Percentiles rank a stretch among this genome's conserved stretches.
Evolutionary conservation across 805 yeast species (phyloP).

Genomic region (Candida tallmaniae): DNA sequence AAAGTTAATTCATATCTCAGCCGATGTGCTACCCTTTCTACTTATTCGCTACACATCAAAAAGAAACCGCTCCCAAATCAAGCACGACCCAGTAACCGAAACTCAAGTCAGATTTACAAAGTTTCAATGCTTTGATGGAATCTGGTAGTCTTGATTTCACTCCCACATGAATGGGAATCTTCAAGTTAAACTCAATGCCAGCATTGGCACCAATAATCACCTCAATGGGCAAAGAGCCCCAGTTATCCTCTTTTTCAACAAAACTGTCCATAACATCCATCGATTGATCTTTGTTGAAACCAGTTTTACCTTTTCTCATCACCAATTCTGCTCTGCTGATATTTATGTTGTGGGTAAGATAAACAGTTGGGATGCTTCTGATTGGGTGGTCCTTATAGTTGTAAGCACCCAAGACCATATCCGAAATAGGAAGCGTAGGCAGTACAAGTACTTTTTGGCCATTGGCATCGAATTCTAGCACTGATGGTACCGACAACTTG

Average conservation of each 20-base stretch:
- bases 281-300: slow-evolving; percentile 9
- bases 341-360: slow-evolving; percentile 24
- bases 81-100: slow-evolving; percentile 25
- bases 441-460: neutral
- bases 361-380: slow-evolving; percentile 32
- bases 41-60: too few species aligned
- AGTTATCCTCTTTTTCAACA: slow-evolving; percentile 24
- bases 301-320: slow-evolving; percentile 16
- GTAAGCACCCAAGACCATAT: slow-evolving; percentile 17
- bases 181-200: slow-evolving; percentile 6
- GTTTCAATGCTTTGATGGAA: slow-evolving; percentile 12
- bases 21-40: too few species aligned
- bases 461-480: slow-evolving; percentile 8
- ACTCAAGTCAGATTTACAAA: slow-evolving; percentile 14
- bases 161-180: slow-evolving; percentile 28
- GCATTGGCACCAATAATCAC: slow-evolving; percentile 12
- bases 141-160: slow-evolving; percentile 23
- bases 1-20: neutral
- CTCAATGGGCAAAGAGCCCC: slow-evolving; percentile 32
- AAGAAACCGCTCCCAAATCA: slow-evolving; percentile 1
- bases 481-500: slow-evolving; percentile 20
- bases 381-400: slow-evolving; percentile 18
- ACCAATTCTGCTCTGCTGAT: slow-evolving; percentile 28
- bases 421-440: slow-evolving; percentile 23
- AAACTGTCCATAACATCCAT: slow-evolving; percentile 15